Base-by-base conservation (phyloP, 23 red algal genomes). In the Gracilariopsis chorda region DNA sequence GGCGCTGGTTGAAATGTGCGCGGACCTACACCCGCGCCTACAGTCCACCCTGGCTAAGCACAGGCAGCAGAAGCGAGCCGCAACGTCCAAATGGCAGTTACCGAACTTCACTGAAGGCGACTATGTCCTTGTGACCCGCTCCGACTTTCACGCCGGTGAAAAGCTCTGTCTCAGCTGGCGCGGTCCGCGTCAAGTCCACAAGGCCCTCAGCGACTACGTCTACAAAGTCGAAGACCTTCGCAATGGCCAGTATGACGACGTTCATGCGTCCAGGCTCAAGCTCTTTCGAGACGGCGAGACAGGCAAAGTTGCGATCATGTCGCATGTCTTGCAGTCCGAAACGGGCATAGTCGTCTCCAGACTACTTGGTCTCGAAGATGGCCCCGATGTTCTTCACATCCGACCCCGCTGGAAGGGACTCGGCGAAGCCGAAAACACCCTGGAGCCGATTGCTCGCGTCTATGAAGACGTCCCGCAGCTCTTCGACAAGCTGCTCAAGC, bases 1-100 rank as follows among this genome's bases (percentile, higher is more conserved):
- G 33, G 42, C 46, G 36, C 83, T 87, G n/a, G 17, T 72, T 36
- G 30, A 72, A 43, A 6, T 35, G 16, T 51, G 7, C 7, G 61
- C 4, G 4, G 83, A 87, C 39, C 33, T 87, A 20, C 83, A 87
- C 29, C 83, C 62, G 41, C 23, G 19, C 37, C 29, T 87, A 34
- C 60, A 87, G 47, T 53, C 23, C 43, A 87, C 11, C 20, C 60
- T 48, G 30, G 40, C 2, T 19, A 39, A 73, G 25, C 4, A 73
- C 23, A 33, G 37, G 42, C 7, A 34, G 42, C 83, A 73, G 32
- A 4, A 59, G 4, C 37, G 65, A 35, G 43, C 67, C 6, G 60
- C 83, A 24, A 19, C 40, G 11, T 73, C 83, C 5, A 16, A 40
- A 27, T 19, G 7, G 4, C 21, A 59, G 16, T 5, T 32, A 17